These are phyloP conservation scores for Barnettozyma vustinii DNA, from an alignment of 805 yeast species.

Conservation along the genomic window DNA sequence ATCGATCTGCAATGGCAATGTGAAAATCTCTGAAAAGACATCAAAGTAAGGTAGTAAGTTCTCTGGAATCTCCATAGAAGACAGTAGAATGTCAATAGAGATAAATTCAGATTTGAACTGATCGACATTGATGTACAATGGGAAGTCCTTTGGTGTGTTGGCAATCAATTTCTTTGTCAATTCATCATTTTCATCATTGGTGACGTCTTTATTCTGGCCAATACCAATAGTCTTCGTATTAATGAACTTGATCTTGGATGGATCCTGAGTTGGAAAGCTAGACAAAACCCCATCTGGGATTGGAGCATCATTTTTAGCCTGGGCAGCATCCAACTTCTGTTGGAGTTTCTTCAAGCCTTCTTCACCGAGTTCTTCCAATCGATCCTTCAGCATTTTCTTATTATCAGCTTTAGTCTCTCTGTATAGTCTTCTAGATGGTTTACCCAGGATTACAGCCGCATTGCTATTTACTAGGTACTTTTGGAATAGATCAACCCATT, in stretches of 20 bases:
- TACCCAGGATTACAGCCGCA: constrained; percentile 62
- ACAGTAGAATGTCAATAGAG: constrained; percentile 55
- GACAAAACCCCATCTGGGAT: constrained; percentile 66
- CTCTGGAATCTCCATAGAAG: constrained; percentile 47
- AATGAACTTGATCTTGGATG: constrained; percentile 67
- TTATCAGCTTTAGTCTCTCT: constrained; percentile 45
- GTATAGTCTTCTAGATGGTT: constrained; percentile 64
- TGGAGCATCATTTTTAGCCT: constrained; percentile 60
- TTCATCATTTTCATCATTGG: constrained; percentile 27
- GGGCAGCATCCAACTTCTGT: constrained; percentile 54
- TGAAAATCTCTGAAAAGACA: constrained; percentile 59
- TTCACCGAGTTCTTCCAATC: constrained; percentile 49
- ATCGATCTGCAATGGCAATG: constrained; percentile 63
- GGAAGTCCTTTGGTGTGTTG: constrained; percentile 43
- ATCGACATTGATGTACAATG: constrained; percentile 74
- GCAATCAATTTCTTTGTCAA: constrained; percentile 23
- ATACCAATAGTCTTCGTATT: constrained; percentile 59
- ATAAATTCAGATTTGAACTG: constrained; percentile 75
- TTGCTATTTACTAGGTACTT: constrained; percentile 53
- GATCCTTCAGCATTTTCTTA: constrained; percentile 41
- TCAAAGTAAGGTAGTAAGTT: constrained; percentile 59
- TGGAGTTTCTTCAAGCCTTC: constrained; percentile 52
- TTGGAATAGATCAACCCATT: constrained; percentile 61
- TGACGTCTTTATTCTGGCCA: constrained; percentile 39
- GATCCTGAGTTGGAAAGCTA: constrained; percentile 67